Percentiles rank a stretch among this genome's conserved stretches.
Conservation (phyloP, 2,329 filamentous ascomycete genomes). For the Clonostachys chloroleuca region DNA sequence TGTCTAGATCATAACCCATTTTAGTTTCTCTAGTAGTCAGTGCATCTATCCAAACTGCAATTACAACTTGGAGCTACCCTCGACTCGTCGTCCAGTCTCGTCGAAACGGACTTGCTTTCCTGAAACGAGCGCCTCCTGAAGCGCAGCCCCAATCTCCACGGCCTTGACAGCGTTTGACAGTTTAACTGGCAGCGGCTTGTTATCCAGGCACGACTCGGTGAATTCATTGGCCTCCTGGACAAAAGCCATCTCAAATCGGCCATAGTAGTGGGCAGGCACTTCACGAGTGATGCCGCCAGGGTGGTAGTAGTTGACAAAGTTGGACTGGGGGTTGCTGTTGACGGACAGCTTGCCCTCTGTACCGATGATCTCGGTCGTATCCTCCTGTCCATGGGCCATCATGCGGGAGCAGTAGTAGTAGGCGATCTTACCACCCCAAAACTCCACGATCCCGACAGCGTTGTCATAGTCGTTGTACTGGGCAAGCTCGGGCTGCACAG, state of each 20-base stretch:
- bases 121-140: conserved; percentile 51
- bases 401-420: conserved; percentile 61
- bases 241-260: conserved; percentile 58
- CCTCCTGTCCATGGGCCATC: conserved; percentile 65
- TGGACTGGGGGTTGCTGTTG: conserved; percentile 51
- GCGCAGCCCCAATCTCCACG: conserved; percentile 54
- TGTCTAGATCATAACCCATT: too few species aligned
- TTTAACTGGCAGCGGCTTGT: conserved; percentile 49
- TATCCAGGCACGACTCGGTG: conserved; percentile 51
- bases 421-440: conserved; percentile 57
- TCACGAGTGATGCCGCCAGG: conserved; percentile 44
- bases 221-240: conserved; percentile 60
- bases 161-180: conserved; percentile 52
- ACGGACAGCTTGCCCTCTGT: conserved; percentile 59
- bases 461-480: conserved; percentile 23
- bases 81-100: conserved; percentile 36
- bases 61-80: too few species aligned
- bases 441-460: conserved; percentile 55
- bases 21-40: too few species aligned
- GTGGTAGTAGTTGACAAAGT: conserved; percentile 52
- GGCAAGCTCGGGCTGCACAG: conserved; percentile 21
- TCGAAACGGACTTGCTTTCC: conserved; percentile 56
- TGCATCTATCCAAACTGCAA: too few species aligned
- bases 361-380: conserved; percentile 63
- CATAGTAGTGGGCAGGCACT: conserved; percentile 59